A percentile compares a stretch with the other conserved stretches of the same genome.
These are phyloP conservation scores for Candida jianshihensis DNA, from an alignment of 805 yeast genomes.

Conservation along the genomic window DNA sequence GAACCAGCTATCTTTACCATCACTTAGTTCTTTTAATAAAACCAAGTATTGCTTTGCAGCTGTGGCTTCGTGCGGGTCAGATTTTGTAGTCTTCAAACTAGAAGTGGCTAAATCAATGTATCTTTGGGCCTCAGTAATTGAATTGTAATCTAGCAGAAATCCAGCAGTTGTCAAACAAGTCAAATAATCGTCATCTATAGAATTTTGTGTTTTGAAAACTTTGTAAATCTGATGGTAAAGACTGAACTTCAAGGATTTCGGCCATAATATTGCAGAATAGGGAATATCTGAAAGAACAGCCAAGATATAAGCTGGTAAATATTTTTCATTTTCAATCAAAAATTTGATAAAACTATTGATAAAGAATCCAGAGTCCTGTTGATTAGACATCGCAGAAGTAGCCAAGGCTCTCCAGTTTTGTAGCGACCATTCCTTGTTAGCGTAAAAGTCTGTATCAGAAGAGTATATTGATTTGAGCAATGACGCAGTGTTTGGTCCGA, in stretches of 20 bases:
- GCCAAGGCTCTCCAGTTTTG: constrained; percentile 43
- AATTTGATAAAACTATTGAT: constrained; percentile 46
- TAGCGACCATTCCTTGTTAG: background rate
- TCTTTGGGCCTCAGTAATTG: constrained; percentile 49
- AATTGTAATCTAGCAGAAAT: constrained; percentile 62
- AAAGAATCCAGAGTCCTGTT: constrained; percentile 31
- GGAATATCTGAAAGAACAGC: constrained; percentile 42
- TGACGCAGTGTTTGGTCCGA: constrained; percentile 35
- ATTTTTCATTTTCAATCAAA: constrained; percentile 27
- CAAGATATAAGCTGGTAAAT: constrained; percentile 36
- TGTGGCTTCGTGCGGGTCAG: constrained; percentile 27
- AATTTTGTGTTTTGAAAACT: constrained; percentile 17
- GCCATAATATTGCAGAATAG: constrained; percentile 22
- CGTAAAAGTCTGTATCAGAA: background rate
- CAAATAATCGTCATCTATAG: background rate
- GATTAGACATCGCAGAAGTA: constrained; percentile 32
- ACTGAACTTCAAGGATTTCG: constrained; percentile 19
- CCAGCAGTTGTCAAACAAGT: constrained; percentile 64
- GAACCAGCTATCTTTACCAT: constrained; percentile 66
- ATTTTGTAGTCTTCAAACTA: constrained; percentile 32
- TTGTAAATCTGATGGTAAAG: constrained; percentile 25
- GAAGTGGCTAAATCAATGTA: constrained; percentile 48
- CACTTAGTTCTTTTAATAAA: constrained; percentile 36
- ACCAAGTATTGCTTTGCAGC: constrained; percentile 31
- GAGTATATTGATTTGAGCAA: constrained; percentile 54